These are phyloP conservation scores for Somion occarium DNA, from an alignment of 1,284 basidiomycete species.

Conservation along the genomic window DNA sequence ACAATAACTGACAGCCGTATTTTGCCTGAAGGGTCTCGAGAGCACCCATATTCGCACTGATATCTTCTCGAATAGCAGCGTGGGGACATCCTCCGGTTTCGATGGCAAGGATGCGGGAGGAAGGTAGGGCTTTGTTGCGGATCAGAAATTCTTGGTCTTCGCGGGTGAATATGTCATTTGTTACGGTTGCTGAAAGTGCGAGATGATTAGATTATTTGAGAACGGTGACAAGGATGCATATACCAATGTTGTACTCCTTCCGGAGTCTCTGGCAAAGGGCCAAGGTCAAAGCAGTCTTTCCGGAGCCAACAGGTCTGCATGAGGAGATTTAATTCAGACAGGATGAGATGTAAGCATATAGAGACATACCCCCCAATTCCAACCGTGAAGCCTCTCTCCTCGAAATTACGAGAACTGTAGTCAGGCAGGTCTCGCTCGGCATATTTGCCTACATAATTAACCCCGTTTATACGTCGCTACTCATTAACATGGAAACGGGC, in stretches of 20 bases:
- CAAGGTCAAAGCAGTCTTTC: constrained; percentile 93
- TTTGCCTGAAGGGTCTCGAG: constrained; percentile 95
- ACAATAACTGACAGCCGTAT: constrained; percentile 77
- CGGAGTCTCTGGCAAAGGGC: constrained; percentile 87
- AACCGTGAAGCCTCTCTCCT: constrained; percentile 92
- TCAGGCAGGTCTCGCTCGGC: constrained; percentile 91
- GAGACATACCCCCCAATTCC: constrained; percentile 88
- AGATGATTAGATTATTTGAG: neutral
- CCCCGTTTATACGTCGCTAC: no score
- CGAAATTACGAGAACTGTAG: constrained; percentile 80
- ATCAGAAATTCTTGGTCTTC: constrained; percentile 99
- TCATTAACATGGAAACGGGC: neutral
- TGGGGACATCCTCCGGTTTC: constrained; percentile 97
- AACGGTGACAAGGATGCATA: constrained; percentile 14
- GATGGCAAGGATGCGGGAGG: constrained; percentile 89
- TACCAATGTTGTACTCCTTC: constrained; percentile 86
- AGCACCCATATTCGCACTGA: constrained; percentile 94
- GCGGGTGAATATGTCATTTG: constrained; percentile 96
- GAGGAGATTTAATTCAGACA: neutral
- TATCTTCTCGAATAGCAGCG: constrained; percentile 95
- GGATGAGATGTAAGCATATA: neutral
- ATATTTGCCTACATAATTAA: constrained; percentile 67
- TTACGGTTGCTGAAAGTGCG: constrained; percentile 69
- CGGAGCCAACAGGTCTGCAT: constrained; percentile 88
- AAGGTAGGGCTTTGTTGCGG: constrained; percentile 82